These are phyloP conservation scores for Linnemannia hyalina DNA, from an alignment of 192 early-diverging fungal species.

Conservation along the genomic window DNA sequence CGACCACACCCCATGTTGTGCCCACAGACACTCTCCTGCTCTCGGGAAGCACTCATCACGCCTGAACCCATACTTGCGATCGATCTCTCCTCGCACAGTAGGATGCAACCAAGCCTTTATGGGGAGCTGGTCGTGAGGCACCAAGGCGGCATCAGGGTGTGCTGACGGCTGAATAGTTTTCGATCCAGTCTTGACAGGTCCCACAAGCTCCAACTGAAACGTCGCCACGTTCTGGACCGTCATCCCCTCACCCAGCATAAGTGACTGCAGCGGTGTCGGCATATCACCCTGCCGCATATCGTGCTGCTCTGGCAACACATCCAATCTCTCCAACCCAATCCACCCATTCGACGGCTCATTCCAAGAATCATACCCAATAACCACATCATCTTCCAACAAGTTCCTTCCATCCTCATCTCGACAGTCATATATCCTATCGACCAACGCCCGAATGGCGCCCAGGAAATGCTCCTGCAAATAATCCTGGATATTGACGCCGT, in stretches of 20 bases:
- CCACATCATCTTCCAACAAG: slow-evolving; percentile 53
- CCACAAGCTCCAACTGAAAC: slow-evolving; percentile 26
- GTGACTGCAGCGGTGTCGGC: slow-evolving; percentile 63
- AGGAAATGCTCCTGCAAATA: slow-evolving; percentile 66
- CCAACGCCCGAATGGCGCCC: slow-evolving; percentile 52
- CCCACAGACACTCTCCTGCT: slow-evolving; percentile 66
- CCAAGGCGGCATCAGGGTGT: slow-evolving; percentile 41
- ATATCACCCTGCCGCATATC: slow-evolving; percentile 63
- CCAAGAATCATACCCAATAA: slow-evolving; percentile 69
- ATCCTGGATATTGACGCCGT: slow-evolving; percentile 64
- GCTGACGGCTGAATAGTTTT: slow-evolving; percentile 39
- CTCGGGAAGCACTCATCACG: slow-evolving; percentile 43
- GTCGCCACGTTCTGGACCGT: slow-evolving; percentile 46
- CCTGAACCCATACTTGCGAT: slow-evolving; percentile 45
- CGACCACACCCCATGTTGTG: slow-evolving; percentile 65
- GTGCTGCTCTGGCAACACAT: slow-evolving; percentile 54
- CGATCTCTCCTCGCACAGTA: slow-evolving; percentile 28
- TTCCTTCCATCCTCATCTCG: slow-evolving; percentile 20
- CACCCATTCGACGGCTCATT: slow-evolving; percentile 71
- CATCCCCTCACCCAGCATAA: slow-evolving; percentile 60
- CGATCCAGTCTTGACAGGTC: slow-evolving; percentile 36
- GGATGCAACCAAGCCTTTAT: slow-evolving; percentile 58
- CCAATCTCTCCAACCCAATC: slow-evolving; percentile 55
- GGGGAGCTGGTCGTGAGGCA: not conserved
- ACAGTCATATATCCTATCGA: slow-evolving; percentile 45